phyloP scores from a whole-genome alignment of 179 eudicot species.

The Pouteria campechiana region DNA sequence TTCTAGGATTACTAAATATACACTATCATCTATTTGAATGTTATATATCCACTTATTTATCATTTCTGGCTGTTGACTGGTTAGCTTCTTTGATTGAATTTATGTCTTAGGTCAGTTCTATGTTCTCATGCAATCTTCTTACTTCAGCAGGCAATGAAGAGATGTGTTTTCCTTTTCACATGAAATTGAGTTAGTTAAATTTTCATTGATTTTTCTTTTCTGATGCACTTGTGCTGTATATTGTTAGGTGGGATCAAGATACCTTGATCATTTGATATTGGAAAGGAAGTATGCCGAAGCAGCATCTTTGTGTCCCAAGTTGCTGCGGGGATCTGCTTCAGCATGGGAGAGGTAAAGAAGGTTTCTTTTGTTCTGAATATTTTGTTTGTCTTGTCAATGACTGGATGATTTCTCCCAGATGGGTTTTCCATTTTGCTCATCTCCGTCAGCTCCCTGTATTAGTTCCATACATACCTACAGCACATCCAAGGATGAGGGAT shows the following conservation, averaged over 20 bases:
- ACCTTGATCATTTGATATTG: slow-evolving; percentile 85
- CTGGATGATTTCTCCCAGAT: slow-evolving; percentile 35
- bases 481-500: slow-evolving; percentile 77
- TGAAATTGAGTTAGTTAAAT: too few relatives aligned
- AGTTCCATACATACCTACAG: slow-evolving; percentile 82
- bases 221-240: not conserved
- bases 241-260: slow-evolving; percentile 73
- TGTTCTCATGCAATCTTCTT: too few relatives aligned
- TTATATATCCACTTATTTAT: too few relatives aligned
- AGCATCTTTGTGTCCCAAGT: slow-evolving; percentile 91
- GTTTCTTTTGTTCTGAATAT: not conserved
- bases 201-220: too few relatives aligned
- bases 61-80: too few relatives aligned
- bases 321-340: slow-evolving; percentile 82
- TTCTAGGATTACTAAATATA: too few relatives aligned
- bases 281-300: slow-evolving; percentile 91
- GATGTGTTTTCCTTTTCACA: too few relatives aligned
- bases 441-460: slow-evolving; percentile 89
- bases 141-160: too few relatives aligned
- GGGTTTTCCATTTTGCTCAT: slow-evolving; percentile 96
- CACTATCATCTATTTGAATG: too few relatives aligned
- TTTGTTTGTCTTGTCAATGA: not conserved
- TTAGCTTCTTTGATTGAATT: too few relatives aligned
- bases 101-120: too few relatives aligned
- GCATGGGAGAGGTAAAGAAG: slow-evolving; percentile 99